Evolutionary conservation across 2,329 filamentous ascomycete genomes (phyloP).

Genomic region (Atkinsonella texensis): DNA sequence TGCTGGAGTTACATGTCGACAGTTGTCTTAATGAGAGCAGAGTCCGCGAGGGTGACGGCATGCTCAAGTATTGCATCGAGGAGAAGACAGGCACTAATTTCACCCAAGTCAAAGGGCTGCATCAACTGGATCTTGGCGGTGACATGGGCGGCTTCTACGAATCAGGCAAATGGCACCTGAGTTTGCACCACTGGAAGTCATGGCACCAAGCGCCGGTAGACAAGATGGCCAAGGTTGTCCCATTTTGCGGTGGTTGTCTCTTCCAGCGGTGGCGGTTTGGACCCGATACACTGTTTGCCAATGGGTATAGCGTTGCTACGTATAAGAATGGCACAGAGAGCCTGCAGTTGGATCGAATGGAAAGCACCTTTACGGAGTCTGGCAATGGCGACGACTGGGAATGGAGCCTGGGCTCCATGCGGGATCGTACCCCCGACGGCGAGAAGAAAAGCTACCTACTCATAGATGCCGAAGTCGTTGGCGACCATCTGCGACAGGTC

Average conservation of each 20-base stretch:
- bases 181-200: conserved; percentile 51
- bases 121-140: conserved; percentile 43
- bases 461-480: conserved; percentile 29
- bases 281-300: conserved; percentile 38
- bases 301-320: conserved; percentile 44
- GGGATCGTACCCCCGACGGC: conserved; percentile 20
- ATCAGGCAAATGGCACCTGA: conserved; percentile 39
- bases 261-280: conserved; percentile 42
- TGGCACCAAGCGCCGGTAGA: conserved; percentile 37
- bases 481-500: conserved; percentile 38
- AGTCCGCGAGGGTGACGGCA: conserved; percentile 37
- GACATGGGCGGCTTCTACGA: conserved; percentile 51
- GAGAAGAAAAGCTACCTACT: conserved; percentile 42
- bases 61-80: conserved; percentile 46
- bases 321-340: conserved; percentile 30
- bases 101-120: conserved; percentile 41
- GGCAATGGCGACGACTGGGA: conserved; percentile 35
- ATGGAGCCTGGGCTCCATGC: conserved; percentile 41
- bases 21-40: conserved; percentile 33
- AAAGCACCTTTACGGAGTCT: conserved; percentile 32
- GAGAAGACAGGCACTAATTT: conserved; percentile 39
- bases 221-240: conserved; percentile 9
- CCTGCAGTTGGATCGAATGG: conserved; percentile 33
- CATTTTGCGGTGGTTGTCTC: conserved; percentile 46
- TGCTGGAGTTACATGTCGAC: conserved; percentile 35